These are phyloP conservation scores for Chalaropsis ovoidea DNA, from an alignment of 2,329 filamentous ascomycete genomes.

Conservation along the genomic window DNA sequence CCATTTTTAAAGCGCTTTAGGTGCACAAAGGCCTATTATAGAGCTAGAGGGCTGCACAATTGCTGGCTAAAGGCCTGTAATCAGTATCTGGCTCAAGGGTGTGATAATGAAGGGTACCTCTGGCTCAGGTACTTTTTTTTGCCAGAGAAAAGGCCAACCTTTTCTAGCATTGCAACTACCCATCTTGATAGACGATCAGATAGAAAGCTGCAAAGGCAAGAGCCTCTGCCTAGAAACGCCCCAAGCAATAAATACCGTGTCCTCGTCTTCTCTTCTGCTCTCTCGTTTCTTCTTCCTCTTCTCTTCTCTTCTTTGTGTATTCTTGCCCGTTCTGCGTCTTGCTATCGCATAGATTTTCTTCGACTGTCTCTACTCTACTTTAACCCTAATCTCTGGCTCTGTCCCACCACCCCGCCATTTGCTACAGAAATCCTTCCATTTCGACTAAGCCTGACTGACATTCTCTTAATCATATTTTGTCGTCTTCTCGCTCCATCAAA, in stretches of 20 bases:
- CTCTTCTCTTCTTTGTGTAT: not conserved
- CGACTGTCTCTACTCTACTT: not conserved
- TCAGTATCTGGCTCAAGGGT: not conserved
- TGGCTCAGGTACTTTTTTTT: not conserved
- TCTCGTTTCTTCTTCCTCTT: not conserved
- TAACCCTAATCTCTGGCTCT: slow-evolving; percentile 6
- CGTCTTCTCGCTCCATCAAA: slow-evolving; percentile 19
- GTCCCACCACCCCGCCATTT: slow-evolving; percentile 20
- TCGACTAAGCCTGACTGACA: slow-evolving; percentile 14
- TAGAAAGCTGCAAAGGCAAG: not conserved
- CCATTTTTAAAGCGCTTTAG: too few species aligned
- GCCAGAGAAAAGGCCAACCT: not conserved
- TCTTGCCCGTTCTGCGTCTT: slow-evolving; percentile 4
- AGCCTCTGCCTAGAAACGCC: not conserved
- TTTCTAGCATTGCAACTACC: not conserved
- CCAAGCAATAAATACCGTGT: not conserved
- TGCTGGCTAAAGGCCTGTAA: not conserved
- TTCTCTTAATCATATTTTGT: slow-evolving; percentile 21
- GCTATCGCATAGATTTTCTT: not conserved
- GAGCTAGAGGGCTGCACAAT: not conserved
- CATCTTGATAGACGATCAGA: not conserved
- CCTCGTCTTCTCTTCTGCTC: not conserved
- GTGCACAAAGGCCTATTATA: too few species aligned
- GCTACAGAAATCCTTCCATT: slow-evolving; percentile 23
- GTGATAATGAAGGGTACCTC: not conserved